Evolutionary conservation across 345 rosid species (phyloP).

Genomic region (Turritis glabra): DNA sequence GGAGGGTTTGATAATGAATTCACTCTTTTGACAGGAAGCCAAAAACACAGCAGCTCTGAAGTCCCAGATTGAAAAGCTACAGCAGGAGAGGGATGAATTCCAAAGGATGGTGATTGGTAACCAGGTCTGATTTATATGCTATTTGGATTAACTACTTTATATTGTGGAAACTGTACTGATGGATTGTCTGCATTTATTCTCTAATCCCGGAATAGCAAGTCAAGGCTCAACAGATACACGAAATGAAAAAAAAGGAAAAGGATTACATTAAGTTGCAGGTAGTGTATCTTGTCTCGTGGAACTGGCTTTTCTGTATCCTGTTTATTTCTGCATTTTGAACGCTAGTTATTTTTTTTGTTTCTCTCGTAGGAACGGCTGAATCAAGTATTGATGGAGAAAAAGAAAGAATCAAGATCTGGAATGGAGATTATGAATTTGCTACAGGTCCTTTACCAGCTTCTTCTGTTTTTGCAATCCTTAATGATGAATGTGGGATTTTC

Average conservation of each 20-base stretch:
- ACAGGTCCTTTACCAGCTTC: constrained; percentile 55
- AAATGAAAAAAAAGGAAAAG: constrained; percentile 98
- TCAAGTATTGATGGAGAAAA: constrained; percentile 94
- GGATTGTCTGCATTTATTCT: neutral
- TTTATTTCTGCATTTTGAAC: constrained; percentile 5
- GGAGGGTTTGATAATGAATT: constrained; percentile 12
- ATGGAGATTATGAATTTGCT: constrained; percentile 99
- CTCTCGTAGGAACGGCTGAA: constrained; percentile 76
- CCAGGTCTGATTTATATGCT: constrained; percentile 60
- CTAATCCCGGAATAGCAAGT: constrained; percentile 69
- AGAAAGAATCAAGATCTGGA: constrained; percentile 88
- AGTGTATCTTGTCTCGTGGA: neutral
- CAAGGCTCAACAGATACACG: constrained; percentile 95
- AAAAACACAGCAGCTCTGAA: constrained; percentile 86
- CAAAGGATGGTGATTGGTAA: constrained; percentile 98
- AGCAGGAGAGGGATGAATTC: constrained; percentile 96
- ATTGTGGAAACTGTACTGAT: constrained; percentile 17
- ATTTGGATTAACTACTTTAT: neutral
- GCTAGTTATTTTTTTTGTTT: neutral
- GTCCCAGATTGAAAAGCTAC: constrained; percentile 87
- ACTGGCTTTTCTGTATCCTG: neutral
- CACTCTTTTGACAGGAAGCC: constrained; percentile 64
- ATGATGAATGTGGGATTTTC: neutral
- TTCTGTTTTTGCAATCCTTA: neutral
- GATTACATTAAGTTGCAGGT: constrained; percentile 97